These are phyloP conservation scores for Nasturtium officinale DNA, from an alignment of 345 rosid genomes.

Conservation along the genomic window DNA sequence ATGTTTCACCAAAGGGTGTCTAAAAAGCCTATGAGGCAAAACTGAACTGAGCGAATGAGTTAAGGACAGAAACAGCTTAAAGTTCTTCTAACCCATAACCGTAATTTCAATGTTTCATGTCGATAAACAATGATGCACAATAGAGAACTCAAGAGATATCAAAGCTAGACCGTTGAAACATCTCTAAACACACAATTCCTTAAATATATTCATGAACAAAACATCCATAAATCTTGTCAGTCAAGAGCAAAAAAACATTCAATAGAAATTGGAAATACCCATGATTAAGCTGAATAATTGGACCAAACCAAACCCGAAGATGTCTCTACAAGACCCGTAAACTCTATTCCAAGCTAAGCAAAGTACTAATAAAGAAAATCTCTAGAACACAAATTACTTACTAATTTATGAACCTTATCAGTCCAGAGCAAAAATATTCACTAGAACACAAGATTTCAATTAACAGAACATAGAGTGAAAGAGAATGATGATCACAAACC, in stretches of 20 bases:
- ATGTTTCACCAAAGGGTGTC: background rate
- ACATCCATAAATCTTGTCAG: background rate
- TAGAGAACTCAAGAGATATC: background rate
- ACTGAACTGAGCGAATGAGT: background rate
- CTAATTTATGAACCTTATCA: background rate
- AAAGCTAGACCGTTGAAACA: background rate
- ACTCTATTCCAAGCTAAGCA: background rate
- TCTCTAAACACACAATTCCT: background rate
- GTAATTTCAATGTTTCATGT: background rate
- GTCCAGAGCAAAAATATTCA: background rate
- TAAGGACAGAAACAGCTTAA: background rate
- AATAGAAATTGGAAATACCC: background rate
- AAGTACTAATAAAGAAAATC: background rate
- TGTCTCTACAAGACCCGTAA: background rate
- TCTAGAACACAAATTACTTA: background rate
- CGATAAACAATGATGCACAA: background rate
- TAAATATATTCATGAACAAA: background rate
- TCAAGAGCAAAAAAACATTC: background rate
- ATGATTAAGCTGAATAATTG: background rate
- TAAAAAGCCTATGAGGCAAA: background rate
- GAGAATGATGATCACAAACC: conserved; percentile 49
- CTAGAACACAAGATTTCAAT: background rate
- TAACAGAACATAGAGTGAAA: background rate
- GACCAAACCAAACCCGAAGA: background rate
- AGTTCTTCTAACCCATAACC: background rate